These are phyloP conservation scores for Myriosclerotinia scirpicola DNA, from an alignment of 2,329 filamentous ascomycete genomes.

Conservation along the genomic window DNA sequence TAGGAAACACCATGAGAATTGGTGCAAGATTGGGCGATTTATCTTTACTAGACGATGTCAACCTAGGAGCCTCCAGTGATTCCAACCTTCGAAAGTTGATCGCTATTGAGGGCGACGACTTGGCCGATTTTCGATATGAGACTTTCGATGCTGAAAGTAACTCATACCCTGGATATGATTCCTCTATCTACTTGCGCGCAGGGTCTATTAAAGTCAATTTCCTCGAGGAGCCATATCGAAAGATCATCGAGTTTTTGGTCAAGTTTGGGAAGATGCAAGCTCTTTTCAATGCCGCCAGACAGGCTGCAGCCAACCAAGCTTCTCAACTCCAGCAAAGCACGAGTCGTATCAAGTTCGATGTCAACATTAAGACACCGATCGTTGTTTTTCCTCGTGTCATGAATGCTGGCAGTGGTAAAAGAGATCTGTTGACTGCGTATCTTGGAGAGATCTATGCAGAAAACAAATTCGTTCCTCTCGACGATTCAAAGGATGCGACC, in stretches of 20 bases:
- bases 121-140: constrained; percentile 96
- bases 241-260: constrained; percentile 96
- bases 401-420: constrained; percentile 64
- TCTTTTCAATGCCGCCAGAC: constrained; percentile 93
- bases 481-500: constrained; percentile 70
- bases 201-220: constrained; percentile 98
- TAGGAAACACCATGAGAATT: constrained; percentile 82
- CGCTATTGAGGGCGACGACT: constrained; percentile 90
- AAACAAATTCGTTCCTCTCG: constrained; percentile 84
- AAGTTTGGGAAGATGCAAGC: constrained; percentile 99
- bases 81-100: constrained; percentile 84
- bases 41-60: constrained; percentile 88
- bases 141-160: constrained; percentile 76
- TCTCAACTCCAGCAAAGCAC: constrained; percentile 89
- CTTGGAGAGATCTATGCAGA: constrained; percentile 96
- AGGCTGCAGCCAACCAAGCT: constrained; percentile 90
- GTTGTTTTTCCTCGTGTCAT: constrained; percentile 87
- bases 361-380: constrained; percentile 92
- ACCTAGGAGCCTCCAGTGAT: constrained; percentile 78
- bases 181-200: constrained; percentile 83
- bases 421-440: constrained; percentile 88
- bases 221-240: constrained; percentile 92
- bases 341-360: constrained; percentile 88
- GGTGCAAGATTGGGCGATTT: constrained; percentile 85
- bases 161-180: constrained; percentile 91